Conservation (phyloP, 2,329 filamentous ascomycete species). For the Aureobasidium mangrovei region DNA sequence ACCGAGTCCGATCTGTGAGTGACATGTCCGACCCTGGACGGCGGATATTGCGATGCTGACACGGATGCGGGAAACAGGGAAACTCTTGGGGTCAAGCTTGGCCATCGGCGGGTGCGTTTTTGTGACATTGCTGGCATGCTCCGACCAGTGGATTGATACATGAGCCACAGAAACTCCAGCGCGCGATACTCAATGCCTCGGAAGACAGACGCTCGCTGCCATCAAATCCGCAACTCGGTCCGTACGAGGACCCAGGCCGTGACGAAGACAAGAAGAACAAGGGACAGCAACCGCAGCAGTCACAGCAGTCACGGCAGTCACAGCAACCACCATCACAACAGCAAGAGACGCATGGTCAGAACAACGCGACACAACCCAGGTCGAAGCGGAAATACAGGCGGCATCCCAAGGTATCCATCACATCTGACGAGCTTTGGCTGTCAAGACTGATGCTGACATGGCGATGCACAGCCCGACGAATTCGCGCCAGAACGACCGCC, state of each 20-base stretch:
- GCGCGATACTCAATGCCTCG: constrained; percentile 47
- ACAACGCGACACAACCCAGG: constrained; percentile 10
- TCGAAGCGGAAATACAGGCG: constrained; percentile 67
- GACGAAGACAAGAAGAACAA: constrained; percentile 45
- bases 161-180: constrained; percentile 61
- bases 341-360: not conserved
- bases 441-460: constrained; percentile 16
- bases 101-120: constrained; percentile 64
- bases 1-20: constrained; percentile 70
- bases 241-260: constrained; percentile 46
- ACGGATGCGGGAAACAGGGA: constrained; percentile 41
- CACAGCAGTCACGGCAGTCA: constrained; percentile 18
- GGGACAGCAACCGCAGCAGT: not conserved
- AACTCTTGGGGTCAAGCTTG: constrained; percentile 66
- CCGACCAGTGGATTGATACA: not conserved
- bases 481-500: constrained; percentile 72
- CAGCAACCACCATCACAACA: not conserved
- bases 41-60: not conserved
- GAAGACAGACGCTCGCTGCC: constrained; percentile 1
- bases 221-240: constrained; percentile 17
- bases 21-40: constrained; percentile 21
- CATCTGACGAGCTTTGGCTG: not conserved
- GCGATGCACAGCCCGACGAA: constrained; percentile 53
- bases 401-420: constrained; percentile 57
- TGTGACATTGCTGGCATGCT: not conserved